Base-by-base conservation (phyloP, 2,329 filamentous ascomycete genomes). In the Cadophora luteo-olivacea region DNA sequence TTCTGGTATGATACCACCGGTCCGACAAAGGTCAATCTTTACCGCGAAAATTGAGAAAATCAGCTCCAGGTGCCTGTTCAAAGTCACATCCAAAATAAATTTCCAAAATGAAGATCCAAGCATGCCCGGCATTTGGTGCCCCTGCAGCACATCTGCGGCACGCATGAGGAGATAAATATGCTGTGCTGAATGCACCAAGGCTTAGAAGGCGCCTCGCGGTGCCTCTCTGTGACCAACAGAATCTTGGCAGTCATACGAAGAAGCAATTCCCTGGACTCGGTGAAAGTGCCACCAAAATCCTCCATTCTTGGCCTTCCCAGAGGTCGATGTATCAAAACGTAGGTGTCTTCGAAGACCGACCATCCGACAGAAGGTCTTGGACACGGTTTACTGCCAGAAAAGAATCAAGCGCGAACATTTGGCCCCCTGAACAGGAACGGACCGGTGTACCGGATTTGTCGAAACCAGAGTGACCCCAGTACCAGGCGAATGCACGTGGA, bases 401-500 rank as follows among this genome's bases (percentile, higher is more conserved):
- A 24, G 33, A 25, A 41, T 60, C 55, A 24, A 24, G 55, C 33
- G 55, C 4, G n/a, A 38, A 60, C 16, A 41, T 60, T 41, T 60
- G 55, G 55, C 55, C 55, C 55, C 33, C n/a, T 60, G 55, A 60
- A 45, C 45, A 25, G 36, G 33, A 60, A 60, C 49, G 36, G 62
- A 55, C 51, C 51, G 51, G 62, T 19, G 16, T 55, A 57, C 24
- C 36, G 55, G 51, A 64, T 55, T 52, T 36, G 62, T 55, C 33
- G 9, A 52, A 32, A 12, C 19, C 49, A 48, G 32, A 25, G 29
- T 29, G 29, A 25, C 9, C 49, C 32, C 52, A 16, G 64, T 61
- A 57, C 51, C 51, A 41, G 36, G 41, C 49, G 22, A 65, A 70
- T 70, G 68, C 68, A 70, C 63, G 65, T 19, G 62, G 68, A 70